Evolutionary conservation across 169 alveolate genomes (phyloP).

Genomic region (Cyclospora cayetanensis): DNA sequence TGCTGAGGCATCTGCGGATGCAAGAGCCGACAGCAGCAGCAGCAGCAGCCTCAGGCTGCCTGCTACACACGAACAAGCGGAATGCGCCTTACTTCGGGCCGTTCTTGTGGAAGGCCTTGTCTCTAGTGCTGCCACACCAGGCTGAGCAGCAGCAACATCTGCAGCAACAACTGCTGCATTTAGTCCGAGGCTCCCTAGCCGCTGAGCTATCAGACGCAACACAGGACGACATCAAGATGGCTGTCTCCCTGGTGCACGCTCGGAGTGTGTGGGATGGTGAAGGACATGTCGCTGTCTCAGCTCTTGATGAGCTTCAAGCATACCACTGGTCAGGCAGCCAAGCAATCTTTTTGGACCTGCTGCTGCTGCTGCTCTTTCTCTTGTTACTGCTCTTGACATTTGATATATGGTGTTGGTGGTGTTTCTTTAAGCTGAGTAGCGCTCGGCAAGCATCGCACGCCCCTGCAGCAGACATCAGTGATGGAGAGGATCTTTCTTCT

Average conservation of each 20-base stretch:
- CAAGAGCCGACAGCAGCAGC: conserved; percentile 24
- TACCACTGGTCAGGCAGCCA: conserved; percentile 14
- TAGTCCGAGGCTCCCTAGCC: neutral
- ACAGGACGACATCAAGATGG: neutral
- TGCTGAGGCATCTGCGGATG: conserved; percentile 1
- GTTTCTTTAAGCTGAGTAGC: neutral
- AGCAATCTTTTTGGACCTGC: neutral
- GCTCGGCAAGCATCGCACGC: neutral
- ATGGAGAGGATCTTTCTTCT: neutral
- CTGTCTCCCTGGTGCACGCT: conserved; percentile 31
- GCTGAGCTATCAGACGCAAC: neutral
- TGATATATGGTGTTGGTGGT: conserved; percentile 13
- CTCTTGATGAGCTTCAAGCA: conserved; percentile 4
- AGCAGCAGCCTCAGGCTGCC: neutral
- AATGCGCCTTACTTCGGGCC: conserved; percentile 39
- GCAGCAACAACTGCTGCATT: conserved; percentile 40
- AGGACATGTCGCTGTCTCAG: conserved; percentile 7
- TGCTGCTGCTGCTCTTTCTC: conserved; percentile 31
- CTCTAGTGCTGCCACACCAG: conserved; percentile 25
- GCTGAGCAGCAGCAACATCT: conserved; percentile 24
- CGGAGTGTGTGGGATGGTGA: conserved; percentile 37
- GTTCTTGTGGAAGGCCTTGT: neutral
- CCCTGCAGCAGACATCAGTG: neutral
- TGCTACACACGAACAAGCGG: neutral
- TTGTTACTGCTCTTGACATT: conserved; percentile 32